phyloP scores from a whole-genome alignment of 192 early-diverging fungal genomes.

The Entomortierella beljakovae region DNA sequence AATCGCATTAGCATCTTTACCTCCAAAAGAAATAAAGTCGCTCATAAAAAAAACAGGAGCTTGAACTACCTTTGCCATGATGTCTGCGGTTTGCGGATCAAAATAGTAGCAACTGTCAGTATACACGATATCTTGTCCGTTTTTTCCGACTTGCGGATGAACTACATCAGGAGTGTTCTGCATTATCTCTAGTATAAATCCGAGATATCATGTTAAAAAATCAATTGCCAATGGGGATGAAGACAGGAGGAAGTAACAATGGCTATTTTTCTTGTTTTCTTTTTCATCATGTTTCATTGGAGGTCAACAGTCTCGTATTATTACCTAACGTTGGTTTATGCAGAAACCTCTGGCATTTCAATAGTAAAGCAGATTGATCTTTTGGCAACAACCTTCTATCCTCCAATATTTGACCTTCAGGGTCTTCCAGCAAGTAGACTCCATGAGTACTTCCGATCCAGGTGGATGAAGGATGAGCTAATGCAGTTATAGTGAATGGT shows the following conservation, averaged over 20 bases:
- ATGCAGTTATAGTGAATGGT: conserved; percentile 40
- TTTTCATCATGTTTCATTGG: too few relatives aligned
- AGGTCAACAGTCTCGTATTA: not conserved
- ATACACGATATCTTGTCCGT: conserved; percentile 34
- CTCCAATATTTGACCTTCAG: not conserved
- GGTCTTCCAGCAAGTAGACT: conserved; percentile 50
- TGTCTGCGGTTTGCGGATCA: conserved; percentile 39
- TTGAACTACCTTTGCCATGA: conserved; percentile 51
- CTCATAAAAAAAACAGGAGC: not conserved
- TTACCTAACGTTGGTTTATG: conserved; percentile 54
- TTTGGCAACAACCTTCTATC: conserved; percentile 16
- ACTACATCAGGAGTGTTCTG: conserved; percentile 9
- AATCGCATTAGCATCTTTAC: too few relatives aligned
- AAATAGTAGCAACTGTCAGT: conserved; percentile 59
- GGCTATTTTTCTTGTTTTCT: too few relatives aligned
- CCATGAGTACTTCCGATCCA: conserved; percentile 56
- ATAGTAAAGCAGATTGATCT: conserved; percentile 29
- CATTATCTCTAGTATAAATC: conserved; percentile 16
- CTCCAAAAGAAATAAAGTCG: not conserved
- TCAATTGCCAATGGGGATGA: not conserved
- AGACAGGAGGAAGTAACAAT: not conserved
- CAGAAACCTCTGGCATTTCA: conserved; percentile 44
- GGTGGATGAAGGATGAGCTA: conserved; percentile 55
- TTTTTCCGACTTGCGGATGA: not conserved
- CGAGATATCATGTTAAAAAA: not conserved